These are phyloP conservation scores for Quercus robur DNA, from an alignment of 306 rosid species.

Conservation along the genomic window DNA sequence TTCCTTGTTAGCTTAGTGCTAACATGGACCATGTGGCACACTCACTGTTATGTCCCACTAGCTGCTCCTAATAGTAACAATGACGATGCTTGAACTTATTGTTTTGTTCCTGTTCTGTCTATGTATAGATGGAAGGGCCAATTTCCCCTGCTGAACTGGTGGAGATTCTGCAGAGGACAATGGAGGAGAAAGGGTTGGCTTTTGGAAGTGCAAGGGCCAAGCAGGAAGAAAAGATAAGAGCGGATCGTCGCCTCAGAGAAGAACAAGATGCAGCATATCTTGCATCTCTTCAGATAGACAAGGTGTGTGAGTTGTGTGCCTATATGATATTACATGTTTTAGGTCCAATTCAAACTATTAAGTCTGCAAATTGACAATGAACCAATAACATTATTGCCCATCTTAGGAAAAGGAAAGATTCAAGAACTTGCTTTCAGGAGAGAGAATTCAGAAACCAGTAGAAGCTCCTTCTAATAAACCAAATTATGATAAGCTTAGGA, in stretches of 20 bases:
- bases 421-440: slow-evolving; percentile 29
- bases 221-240: slow-evolving; percentile 49
- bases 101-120: background rate
- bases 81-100: background rate
- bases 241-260: slow-evolving; percentile 66
- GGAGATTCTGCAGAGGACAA: slow-evolving; percentile 79
- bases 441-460: slow-evolving; percentile 32
- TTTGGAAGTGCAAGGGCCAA: slow-evolving; percentile 52
- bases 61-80: background rate
- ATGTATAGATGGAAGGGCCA: slow-evolving; percentile 72
- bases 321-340: background rate
- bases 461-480: slow-evolving; percentile 26
- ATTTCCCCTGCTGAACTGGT: slow-evolving; percentile 71
- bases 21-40: background rate
- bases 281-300: slow-evolving; percentile 63
- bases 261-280: slow-evolving; percentile 80
- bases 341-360: background rate
- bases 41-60: background rate
- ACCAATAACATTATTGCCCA: slow-evolving; percentile 15
- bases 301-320: slow-evolving; percentile 29
- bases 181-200: slow-evolving; percentile 81
- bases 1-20: background rate
- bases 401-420: slow-evolving; percentile 49
- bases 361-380: background rate
- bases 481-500: slow-evolving; percentile 38